phyloP scores from a whole-genome alignment of 306 rosid genomes.

The Trifolium dubium region DNA sequence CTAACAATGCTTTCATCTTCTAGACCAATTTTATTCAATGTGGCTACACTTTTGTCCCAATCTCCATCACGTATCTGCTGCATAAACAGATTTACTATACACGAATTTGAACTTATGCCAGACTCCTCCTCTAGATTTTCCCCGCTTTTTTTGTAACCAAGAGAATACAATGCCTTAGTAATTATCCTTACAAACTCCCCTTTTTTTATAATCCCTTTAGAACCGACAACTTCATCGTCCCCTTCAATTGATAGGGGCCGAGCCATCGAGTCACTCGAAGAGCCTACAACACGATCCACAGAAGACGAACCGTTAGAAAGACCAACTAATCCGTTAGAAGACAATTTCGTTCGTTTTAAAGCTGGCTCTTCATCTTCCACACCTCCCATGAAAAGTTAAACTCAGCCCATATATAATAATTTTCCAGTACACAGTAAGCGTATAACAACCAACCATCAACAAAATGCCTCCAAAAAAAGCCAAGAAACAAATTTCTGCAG shows the following conservation, averaged over 20 bases:
- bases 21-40: constrained; percentile 77
- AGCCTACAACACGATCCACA: constrained; percentile 67
- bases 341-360: constrained; percentile 81
- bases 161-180: constrained; percentile 86
- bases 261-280: constrained; percentile 87
- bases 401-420: constrained; percentile 93
- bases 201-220: constrained; percentile 74
- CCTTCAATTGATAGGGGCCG: constrained; percentile 86
- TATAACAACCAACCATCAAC: constrained; percentile 22
- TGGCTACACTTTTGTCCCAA: constrained; percentile 74
- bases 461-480: constrained; percentile 43
- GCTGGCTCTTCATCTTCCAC: constrained; percentile 99
- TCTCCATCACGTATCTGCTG: constrained; percentile 78
- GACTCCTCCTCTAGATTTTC: constrained; percentile 90
- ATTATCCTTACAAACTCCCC: constrained; percentile 89
- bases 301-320: constrained; percentile 77
- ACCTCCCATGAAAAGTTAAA: constrained; percentile 98
- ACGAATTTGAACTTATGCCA: constrained; percentile 77
- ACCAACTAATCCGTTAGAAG: constrained; percentile 63
- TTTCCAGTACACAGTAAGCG: constrained; percentile 38
- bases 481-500: constrained; percentile 22
- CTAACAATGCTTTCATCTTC: constrained; percentile 58
- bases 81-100: constrained; percentile 67
- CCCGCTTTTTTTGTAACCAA: constrained; percentile 85
- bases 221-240: constrained; percentile 77